Percentiles rank a stretch among this genome's conserved stretches.
Conservation (phyloP, 225 moss, liverwort and hornwort genomes). For the Rhytidiadelphus loreus region DNA sequence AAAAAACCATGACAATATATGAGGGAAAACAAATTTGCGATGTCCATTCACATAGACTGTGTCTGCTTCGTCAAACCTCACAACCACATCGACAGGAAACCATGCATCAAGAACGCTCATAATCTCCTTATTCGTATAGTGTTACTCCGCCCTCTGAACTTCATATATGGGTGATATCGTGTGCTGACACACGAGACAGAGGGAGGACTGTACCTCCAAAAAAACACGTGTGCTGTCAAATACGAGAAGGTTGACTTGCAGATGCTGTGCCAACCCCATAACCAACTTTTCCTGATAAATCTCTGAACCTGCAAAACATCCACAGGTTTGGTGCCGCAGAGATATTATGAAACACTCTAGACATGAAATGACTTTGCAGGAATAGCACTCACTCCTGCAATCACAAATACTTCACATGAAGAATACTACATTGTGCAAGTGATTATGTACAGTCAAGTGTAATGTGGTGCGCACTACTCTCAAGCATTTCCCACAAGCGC, state of each 20-base stretch:
- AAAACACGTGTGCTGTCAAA: conserved; percentile 86
- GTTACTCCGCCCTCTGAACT: background rate
- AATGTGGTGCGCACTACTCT: background rate
- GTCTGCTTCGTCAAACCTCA: background rate
- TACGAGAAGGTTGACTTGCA: conserved; percentile 81
- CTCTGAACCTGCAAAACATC: conserved; percentile 54
- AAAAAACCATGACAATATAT: background rate
- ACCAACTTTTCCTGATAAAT: conserved; percentile 86
- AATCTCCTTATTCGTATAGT: background rate
- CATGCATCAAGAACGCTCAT: background rate
- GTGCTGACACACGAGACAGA: conserved; percentile 9
- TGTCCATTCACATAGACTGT: background rate
- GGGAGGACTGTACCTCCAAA: conserved; percentile 56
- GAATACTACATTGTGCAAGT: background rate
- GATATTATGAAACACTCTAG: background rate
- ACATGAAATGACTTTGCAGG: background rate
- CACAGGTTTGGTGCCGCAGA: background rate
- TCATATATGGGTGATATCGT: background rate
- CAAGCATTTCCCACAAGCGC: background rate
- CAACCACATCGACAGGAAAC: background rate
- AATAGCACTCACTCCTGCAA: background rate
- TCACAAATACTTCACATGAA: background rate
- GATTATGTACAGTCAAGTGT: background rate
- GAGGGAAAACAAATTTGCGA: background rate
- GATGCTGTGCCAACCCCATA: conserved; percentile 71